Conservation (phyloP, 2,329 filamentous ascomycete species). For the Diaporthe humulicola region DNA sequence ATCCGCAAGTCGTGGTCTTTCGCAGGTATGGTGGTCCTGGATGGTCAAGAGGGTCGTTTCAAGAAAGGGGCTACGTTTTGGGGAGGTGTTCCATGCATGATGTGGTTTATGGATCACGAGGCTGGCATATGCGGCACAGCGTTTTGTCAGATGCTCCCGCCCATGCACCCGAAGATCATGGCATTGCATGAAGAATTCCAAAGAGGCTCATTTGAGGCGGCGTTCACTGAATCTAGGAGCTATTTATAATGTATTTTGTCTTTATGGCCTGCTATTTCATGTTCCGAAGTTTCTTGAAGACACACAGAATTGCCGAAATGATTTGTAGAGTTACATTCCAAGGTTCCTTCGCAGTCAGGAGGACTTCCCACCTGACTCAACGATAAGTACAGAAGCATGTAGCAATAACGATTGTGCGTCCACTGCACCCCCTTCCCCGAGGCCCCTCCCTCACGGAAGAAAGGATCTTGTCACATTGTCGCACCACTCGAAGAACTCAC, state of each 20-base stretch:
- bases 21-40: slow-evolving; percentile 45
- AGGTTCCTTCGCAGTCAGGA: too few relatives aligned
- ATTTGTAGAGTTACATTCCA: background rate
- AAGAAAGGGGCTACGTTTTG: slow-evolving; percentile 41
- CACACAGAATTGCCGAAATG: background rate
- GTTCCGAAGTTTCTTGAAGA: background rate
- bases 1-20: slow-evolving; percentile 45
- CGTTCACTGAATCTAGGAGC: background rate
- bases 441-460: background rate
- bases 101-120: slow-evolving; percentile 47
- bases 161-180: slow-evolving; percentile 43
- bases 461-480: slow-evolving; percentile 28
- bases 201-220: slow-evolving; percentile 23
- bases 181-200: slow-evolving; percentile 45
- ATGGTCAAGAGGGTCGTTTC: slow-evolving; percentile 43
- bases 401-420: background rate
- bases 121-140: slow-evolving; percentile 44
- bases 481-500: slow-evolving; percentile 43
- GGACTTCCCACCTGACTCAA: background rate
- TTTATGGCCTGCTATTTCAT: too few relatives aligned
- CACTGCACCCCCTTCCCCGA: background rate
- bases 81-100: slow-evolving; percentile 43
- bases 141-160: slow-evolving; percentile 44
- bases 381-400: background rate
- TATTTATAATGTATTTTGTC: too few relatives aligned